A percentile compares a stretch with the other conserved stretches of the same genome.
Conservation (phyloP, 176 grass and related monocot genomes). For the Carex kokanica region DNA sequence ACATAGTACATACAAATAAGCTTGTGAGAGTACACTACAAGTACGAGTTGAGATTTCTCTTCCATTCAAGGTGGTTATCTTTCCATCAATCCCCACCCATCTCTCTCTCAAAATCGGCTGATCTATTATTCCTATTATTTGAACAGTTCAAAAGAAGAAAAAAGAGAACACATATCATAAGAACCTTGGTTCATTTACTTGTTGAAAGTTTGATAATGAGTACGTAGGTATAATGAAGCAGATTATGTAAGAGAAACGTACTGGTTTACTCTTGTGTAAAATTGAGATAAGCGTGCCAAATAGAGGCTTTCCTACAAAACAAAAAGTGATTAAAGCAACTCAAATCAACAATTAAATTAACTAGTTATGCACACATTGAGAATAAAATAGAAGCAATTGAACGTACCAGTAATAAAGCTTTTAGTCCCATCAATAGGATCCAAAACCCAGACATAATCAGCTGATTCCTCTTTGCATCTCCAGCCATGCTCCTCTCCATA, state of each 20-base stretch:
- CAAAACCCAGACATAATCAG: slow-evolving; percentile 93
- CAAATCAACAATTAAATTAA: neutral
- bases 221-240: neutral
- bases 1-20: slow-evolving; percentile 74
- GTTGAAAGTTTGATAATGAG: neutral
- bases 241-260: slow-evolving; percentile 31
- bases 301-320: slow-evolving; percentile 74
- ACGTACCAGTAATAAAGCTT: slow-evolving; percentile 80
- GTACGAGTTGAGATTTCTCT: slow-evolving; percentile 58
- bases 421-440: slow-evolving; percentile 95
- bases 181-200: neutral
- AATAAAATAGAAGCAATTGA: neutral
- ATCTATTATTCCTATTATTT: slow-evolving; percentile 89
- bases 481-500: slow-evolving; percentile 91
- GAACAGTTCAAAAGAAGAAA: slow-evolving; percentile 13
- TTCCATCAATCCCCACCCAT: slow-evolving; percentile 72
- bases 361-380: neutral
- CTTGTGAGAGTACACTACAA: slow-evolving; percentile 63
- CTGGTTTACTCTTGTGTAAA: slow-evolving; percentile 74
- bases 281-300: slow-evolving; percentile 87
- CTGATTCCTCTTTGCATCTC: slow-evolving; percentile 50
- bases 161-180: neutral
- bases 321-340: slow-evolving; percentile 3
- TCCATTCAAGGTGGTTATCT: slow-evolving; percentile 79
- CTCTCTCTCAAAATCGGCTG: slow-evolving; percentile 78